Base-by-base conservation (phyloP, 768 basidiomycete genomes). In the Cyclocybe aegerita region DNA sequence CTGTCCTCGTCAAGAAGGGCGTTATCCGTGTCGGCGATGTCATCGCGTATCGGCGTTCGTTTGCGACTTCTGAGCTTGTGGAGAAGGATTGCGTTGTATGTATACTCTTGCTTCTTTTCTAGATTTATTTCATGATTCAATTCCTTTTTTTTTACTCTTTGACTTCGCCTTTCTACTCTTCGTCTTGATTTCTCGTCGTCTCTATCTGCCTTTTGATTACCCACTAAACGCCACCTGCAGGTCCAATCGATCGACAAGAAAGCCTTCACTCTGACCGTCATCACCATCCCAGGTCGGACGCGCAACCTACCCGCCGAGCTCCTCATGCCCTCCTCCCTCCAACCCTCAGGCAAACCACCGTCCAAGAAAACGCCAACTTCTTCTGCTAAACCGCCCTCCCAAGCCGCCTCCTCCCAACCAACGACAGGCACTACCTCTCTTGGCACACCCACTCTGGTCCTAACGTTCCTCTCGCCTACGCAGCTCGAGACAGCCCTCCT, bases 81-180 rank as follows among this genome's bases (percentile, higher is more conserved):
- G 79, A 81, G 64, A 83, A 83, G 57, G 82, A 85, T 53, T 64
- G 71, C 32, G 66, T 84, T 37, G 82, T 82, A 55, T 48, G 75
- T 56, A 36, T 17, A n/a, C 38, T 42, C 29, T 16, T 15, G 29
- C 23, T 44, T 14, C 46, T 32, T 10, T 39, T 14, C 30, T 23
- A 2, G 23, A 23, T 23, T 23, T 23, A 56, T 37, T 43, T 23
- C 30, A 6, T 36, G 32, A 12, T 14, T 44, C 15, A 44, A 35
- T 15, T 39, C 10, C 17, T 32, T 14, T 36, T 36, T 14, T 48
- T 23, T 44, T 41, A 16, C 23, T 23, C 23, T 23, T 23, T 23
- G 4, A 23, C 4, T 4, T 23, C 23, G 23, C 23, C 23, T 23
- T 23, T 23, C 23, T 23, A 23, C 2, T 23, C 23, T 2, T 23